phyloP scores from a whole-genome alignment of 495 filamentous ascomycete genomes.

The Melanomma pulvis-pyrius region DNA sequence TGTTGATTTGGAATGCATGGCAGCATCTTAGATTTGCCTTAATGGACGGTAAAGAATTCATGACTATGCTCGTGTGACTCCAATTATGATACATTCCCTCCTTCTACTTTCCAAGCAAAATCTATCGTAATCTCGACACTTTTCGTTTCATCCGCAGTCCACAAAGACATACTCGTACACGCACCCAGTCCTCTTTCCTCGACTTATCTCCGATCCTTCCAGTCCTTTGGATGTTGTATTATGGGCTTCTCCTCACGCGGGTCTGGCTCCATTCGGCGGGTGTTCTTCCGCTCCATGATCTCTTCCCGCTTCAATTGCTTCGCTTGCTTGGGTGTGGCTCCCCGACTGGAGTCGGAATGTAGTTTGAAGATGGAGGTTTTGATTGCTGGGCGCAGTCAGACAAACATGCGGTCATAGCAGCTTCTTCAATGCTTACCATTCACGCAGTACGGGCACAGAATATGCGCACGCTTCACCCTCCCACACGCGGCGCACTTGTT shows the following conservation, averaged over 20 bases:
- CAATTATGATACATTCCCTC: background rate
- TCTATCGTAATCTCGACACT: background rate
- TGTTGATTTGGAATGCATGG: background rate
- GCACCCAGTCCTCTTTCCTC: background rate
- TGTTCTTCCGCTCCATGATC: background rate
- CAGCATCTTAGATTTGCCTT: constrained; percentile 1
- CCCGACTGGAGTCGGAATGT: no score
- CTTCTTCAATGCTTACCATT: constrained; percentile 52
- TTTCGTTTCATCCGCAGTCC: background rate
- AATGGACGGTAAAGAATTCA: constrained; percentile 14
- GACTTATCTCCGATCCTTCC: background rate
- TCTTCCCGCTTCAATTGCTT: constrained; percentile 12
- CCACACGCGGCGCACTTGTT: constrained; percentile 90
- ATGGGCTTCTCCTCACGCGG: constrained; percentile 5
- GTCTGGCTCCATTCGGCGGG: background rate
- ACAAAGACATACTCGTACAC: background rate
- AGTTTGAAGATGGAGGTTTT: constrained; percentile 27
- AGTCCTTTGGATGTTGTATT: constrained; percentile 6
- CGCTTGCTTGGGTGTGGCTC: constrained; percentile 7
- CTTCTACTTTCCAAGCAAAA: background rate
- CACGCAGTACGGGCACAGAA: constrained; percentile 84
- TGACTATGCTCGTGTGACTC: background rate
- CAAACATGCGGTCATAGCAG: background rate
- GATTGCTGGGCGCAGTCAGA: constrained; percentile 19
- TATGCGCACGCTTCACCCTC: constrained; percentile 80